phyloP scores from a whole-genome alignment of 192 early-diverging fungal genomes.

The Backusella sp. region DNA sequence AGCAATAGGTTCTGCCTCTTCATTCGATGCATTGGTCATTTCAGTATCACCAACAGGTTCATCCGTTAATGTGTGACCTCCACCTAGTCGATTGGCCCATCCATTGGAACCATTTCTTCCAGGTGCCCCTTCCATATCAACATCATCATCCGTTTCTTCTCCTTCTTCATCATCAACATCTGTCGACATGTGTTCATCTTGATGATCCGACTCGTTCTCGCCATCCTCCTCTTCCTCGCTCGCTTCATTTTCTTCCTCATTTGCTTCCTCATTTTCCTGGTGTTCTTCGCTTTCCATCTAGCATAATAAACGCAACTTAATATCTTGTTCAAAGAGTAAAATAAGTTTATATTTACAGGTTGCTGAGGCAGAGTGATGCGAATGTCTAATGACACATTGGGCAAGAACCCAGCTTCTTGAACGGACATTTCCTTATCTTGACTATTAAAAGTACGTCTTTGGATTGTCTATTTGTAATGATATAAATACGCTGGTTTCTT shows the following conservation, averaged over 20 bases:
- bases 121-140: neutral
- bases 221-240: neutral
- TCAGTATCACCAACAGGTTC: neutral
- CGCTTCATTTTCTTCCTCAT: neutral
- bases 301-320: neutral
- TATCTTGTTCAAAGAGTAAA: neutral
- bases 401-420: slow-evolving; percentile 16
- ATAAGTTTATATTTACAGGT: neutral
- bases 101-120: neutral
- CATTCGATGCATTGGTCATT: neutral
- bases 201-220: neutral
- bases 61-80: neutral
- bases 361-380: neutral
- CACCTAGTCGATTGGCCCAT: neutral
- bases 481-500: neutral
- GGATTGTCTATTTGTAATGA: slow-evolving; percentile 3
- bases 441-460: slow-evolving; percentile 13
- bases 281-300: neutral
- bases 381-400: slow-evolving; percentile 18
- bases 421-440: slow-evolving; percentile 4
- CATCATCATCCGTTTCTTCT: neutral
- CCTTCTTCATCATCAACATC: neutral
- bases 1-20: neutral
- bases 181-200: neutral
- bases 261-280: neutral